Evolutionary conservation across 352 stramenopile species (phyloP).

Genomic region (Phytophthora pistaciae): DNA sequence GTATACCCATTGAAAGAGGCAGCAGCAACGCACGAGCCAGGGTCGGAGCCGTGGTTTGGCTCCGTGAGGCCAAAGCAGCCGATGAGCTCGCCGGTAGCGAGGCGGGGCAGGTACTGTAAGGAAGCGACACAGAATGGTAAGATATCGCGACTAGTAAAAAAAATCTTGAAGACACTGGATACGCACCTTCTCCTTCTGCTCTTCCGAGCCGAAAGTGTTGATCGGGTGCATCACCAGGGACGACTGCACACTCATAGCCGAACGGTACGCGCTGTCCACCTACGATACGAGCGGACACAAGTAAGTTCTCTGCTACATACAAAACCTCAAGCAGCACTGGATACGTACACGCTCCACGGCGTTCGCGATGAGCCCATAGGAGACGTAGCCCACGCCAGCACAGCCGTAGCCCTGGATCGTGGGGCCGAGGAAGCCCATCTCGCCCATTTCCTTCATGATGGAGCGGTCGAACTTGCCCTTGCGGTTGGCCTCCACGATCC

Average conservation of each 20-base stretch:
- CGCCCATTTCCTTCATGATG: slow-evolving; percentile 96
- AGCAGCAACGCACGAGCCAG: slow-evolving; percentile 69
- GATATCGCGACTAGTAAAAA: not conserved
- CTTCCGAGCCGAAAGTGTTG: slow-evolving; percentile 96
- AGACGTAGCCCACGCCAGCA: slow-evolving; percentile 95
- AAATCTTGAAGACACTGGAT: too few species aligned
- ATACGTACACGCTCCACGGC: slow-evolving; percentile 90
- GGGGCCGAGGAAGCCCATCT: slow-evolving; percentile 95
- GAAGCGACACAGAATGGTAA: not conserved
- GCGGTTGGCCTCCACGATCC: slow-evolving; percentile 95
- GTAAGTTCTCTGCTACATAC: not conserved
- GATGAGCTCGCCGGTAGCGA: slow-evolving; percentile 96
- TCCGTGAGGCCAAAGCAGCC: slow-evolving; percentile 99
- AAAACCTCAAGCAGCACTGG: not conserved
- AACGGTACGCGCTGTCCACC: slow-evolving; percentile 97
- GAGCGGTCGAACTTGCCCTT: slow-evolving; percentile 94
- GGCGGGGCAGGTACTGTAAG: slow-evolving; percentile 92
- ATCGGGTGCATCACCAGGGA: slow-evolving; percentile 99
- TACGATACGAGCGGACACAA: slow-evolving; percentile 13
- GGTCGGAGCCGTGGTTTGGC: slow-evolving; percentile 98
- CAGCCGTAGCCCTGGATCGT: slow-evolving; percentile 97
- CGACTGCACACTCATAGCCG: slow-evolving; percentile 98
- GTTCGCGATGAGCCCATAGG: slow-evolving; percentile 97
- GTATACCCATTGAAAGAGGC: not conserved
- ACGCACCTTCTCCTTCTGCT: slow-evolving; percentile 94